Evolutionary conservation across 2,329 filamentous ascomycete genomes (phyloP).

Genomic region (Chalaropsis ovoidea): DNA sequence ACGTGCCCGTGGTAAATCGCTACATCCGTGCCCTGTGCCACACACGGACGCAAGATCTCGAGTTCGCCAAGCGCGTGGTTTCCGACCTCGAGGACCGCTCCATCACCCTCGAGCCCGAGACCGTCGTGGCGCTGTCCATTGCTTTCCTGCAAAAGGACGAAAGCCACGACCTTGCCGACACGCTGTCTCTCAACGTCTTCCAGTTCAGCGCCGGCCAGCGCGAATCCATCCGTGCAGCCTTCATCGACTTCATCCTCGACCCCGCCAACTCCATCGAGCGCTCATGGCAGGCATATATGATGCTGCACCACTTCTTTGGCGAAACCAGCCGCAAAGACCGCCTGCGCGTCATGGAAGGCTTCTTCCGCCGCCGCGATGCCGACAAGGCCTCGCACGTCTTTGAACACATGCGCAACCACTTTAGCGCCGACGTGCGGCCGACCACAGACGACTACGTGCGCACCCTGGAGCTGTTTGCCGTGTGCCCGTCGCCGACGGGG

Average conservation of each 20-base stretch:
- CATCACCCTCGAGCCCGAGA: conserved; percentile 60
- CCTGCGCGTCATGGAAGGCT: conserved; percentile 65
- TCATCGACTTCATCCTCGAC: conserved; percentile 60
- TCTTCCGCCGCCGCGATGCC: conserved; percentile 65
- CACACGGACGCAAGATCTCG: conserved; percentile 51
- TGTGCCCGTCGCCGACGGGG: conserved; percentile 44
- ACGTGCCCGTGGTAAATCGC: conserved; percentile 56
- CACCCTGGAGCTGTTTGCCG: conserved; percentile 66
- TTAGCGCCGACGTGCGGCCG: conserved; percentile 53
- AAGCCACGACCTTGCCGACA: conserved; percentile 66
- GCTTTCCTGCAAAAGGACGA: conserved; percentile 68
- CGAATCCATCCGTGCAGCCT: conserved; percentile 51
- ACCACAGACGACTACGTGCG: conserved; percentile 63
- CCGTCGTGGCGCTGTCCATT: conserved; percentile 61
- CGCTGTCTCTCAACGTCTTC: conserved; percentile 65
- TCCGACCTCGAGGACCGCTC: conserved; percentile 61
- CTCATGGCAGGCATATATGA: conserved; percentile 55
- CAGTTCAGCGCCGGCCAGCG: conserved; percentile 63
- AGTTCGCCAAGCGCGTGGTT: conserved; percentile 61
- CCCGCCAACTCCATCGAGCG: conserved; percentile 50
- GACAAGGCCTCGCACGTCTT: conserved; percentile 85
- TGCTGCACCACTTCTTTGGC: conserved; percentile 54
- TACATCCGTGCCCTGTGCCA: conserved; percentile 61
- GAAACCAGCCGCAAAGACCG: conserved; percentile 57
- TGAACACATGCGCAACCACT: conserved; percentile 81